Percentiles rank a stretch among this genome's conserved stretches.
These are phyloP conservation scores for Singerocomus rubriflavus DNA, from an alignment of 1,284 basidiomycete species.

Conservation along the genomic window DNA sequence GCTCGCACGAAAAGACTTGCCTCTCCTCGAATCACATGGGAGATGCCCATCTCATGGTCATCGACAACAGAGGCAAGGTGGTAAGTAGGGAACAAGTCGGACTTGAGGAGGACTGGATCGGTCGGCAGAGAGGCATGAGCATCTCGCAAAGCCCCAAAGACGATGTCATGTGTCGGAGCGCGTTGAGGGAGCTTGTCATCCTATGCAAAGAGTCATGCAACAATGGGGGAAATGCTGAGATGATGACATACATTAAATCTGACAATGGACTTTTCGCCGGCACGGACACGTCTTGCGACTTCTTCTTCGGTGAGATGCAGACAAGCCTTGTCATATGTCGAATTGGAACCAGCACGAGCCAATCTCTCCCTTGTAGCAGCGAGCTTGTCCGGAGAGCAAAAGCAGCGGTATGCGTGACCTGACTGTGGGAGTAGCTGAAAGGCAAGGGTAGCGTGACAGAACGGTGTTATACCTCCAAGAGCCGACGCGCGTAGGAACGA, in stretches of 20 bases:
- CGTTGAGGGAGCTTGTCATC: constrained; percentile 51
- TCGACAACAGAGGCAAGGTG: constrained; percentile 96
- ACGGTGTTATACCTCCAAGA: constrained; percentile 79
- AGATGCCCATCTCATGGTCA: constrained; percentile 94
- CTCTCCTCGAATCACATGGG: constrained; percentile 94
- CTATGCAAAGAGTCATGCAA: constrained; percentile 33
- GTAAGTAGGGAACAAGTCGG: constrained; percentile 93
- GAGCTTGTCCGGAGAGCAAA: constrained; percentile 77
- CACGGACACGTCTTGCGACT: constrained; percentile 65
- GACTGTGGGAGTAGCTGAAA: constrained; percentile 42
- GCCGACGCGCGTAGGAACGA: constrained; percentile 63
- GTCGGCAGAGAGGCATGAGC: constrained; percentile 76
- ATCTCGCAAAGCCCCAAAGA: constrained; percentile 76
- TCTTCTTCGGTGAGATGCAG: constrained; percentile 85
- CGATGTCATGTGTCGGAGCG: constrained; percentile 56
- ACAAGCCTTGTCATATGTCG: constrained; percentile 84
- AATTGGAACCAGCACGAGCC: constrained; percentile 66
- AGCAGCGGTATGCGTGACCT: constrained; percentile 92
- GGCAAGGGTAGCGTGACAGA: neutral
- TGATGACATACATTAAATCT: constrained; percentile 71
- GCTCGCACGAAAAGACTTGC: constrained; percentile 38
- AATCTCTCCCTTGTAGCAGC: constrained; percentile 64
- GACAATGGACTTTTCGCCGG: constrained; percentile 80
- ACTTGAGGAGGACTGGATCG: constrained; percentile 92
- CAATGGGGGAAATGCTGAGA: constrained; percentile 18